Base-by-base conservation (phyloP, 1,284 basidiomycete genomes). In the Macrocybe sp. region DNA sequence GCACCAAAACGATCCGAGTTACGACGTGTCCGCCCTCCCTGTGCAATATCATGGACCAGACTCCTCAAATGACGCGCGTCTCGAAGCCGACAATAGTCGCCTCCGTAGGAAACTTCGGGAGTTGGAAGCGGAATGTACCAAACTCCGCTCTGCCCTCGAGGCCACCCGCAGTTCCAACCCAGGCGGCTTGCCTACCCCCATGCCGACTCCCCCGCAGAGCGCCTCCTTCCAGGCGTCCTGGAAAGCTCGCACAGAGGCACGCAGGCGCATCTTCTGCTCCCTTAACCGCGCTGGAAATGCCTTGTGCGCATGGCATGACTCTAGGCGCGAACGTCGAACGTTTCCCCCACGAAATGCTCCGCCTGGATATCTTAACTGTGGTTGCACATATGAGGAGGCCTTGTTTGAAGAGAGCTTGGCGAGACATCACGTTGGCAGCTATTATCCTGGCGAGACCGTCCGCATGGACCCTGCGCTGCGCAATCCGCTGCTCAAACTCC, bases 301-400 rank as follows among this genome's bases (percentile, higher is more conserved):
- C 2, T 75, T 91, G 30, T 91, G 88, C 62, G 83, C 89, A 3
- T 91, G 89, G 89, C 89, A 91, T 59, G 88, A 91, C 62, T 87
- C 88, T 2, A 75, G 89, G 34, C 78, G 89, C 36, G 89, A 91
- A 64, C 80, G 89, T 37, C 78, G 89, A 6, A 73, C 74, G 0
- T 81, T 77, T 57, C 85, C 89, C 3, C 88, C 89, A n/a, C 79
- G 89, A 41, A 84, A 84, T 72, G 89, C 88, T 2, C 88, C 88
- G 7, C 66, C 71, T 0, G 84, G 86, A 10, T 75, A 76, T 54
- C 78, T 91, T 50, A 91, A 91, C 68, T 91, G 88, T 57, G 88
- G 89, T 9, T 91, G 88, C 69, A 83, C 85, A 4, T 78, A 74
- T 59, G 85, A 88, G 40, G 82, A 91, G 63, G 88, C 89, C 10